Conservation (phyloP, 176 grass and related monocot species). For the Bothriochloa decipiens region DNA sequence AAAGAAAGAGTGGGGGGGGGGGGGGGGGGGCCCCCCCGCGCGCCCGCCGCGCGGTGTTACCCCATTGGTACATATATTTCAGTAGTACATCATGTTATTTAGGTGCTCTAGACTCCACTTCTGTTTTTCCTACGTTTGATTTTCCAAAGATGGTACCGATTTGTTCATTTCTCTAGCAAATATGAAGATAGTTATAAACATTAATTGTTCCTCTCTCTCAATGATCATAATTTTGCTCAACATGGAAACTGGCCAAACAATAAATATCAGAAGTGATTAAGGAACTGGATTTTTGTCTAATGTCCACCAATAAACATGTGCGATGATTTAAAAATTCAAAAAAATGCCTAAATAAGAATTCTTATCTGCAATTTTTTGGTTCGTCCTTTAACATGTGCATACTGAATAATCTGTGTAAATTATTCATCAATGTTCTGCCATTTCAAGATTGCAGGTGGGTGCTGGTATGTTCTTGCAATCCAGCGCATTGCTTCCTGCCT, state of each 20-base stretch:
- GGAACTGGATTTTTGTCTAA: neutral
- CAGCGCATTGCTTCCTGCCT: constrained; percentile 81
- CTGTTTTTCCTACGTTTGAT: neutral
- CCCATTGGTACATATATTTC: constrained; percentile 5
- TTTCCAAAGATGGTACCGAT: neutral
- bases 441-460: constrained; percentile 84
- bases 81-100: neutral
- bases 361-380: neutral
- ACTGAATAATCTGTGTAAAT: neutral
- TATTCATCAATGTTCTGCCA: neutral
- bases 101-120: neutral
- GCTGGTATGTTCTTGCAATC: constrained; percentile 98
- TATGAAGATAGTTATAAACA: neutral
- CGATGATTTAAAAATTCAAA: neutral
- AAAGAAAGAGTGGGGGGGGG: neutral
- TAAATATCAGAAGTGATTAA: constrained; percentile 4
- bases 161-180: neutral
- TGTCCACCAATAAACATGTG: neutral
- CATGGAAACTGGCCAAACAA: neutral
- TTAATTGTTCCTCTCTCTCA: neutral
- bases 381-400: neutral
- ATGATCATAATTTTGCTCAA: neutral
- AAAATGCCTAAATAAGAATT: too few relatives aligned
- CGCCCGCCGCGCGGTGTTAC: too few relatives aligned
- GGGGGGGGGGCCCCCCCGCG: neutral